Conservation (phyloP, 345 rosid genomes). For the Euphorbia pulcherrima region DNA sequence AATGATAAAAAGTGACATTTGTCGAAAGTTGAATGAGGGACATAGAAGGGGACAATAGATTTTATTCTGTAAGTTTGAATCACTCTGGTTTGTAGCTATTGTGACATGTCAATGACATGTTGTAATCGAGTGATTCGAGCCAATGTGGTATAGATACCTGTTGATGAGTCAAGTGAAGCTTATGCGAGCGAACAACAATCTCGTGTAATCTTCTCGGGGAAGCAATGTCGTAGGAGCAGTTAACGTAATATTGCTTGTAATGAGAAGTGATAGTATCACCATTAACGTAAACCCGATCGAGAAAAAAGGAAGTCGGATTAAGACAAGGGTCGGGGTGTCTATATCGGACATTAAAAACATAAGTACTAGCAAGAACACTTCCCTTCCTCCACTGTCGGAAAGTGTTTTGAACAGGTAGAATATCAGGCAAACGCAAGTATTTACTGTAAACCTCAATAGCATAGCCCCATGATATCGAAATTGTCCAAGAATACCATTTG, state of each 20-base stretch:
- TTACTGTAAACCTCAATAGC: slow-evolving; percentile 56
- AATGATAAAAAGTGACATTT: too few species aligned
- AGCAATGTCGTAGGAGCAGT: slow-evolving; percentile 41
- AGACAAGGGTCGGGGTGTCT: slow-evolving; percentile 55
- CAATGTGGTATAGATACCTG: slow-evolving; percentile 54
- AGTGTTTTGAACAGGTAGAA: slow-evolving; percentile 50
- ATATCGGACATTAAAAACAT: slow-evolving; percentile 53
- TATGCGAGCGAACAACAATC: slow-evolving; percentile 57
- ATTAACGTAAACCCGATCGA: slow-evolving; percentile 34
- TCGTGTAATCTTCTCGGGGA: slow-evolving; percentile 59
- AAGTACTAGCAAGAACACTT: slow-evolving; percentile 28
- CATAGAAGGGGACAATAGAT: too few species aligned
- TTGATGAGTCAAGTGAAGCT: slow-evolving; percentile 43
- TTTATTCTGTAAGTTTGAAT: too few species aligned
- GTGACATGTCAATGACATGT: too few species aligned
- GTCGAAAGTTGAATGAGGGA: too few species aligned
- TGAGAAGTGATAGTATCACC: slow-evolving; percentile 29
- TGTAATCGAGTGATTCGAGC: neutral
- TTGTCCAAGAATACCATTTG: slow-evolving; percentile 71
- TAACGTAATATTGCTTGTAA: slow-evolving; percentile 46
- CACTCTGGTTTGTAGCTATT: too few species aligned
- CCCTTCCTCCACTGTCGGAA: slow-evolving; percentile 62
- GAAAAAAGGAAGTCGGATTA: slow-evolving; percentile 63
- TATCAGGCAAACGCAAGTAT: slow-evolving; percentile 37
- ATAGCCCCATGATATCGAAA: slow-evolving; percentile 84